phyloP scores from a whole-genome alignment of 176 grass and related monocot species.

The Bothriochloa decipiens region DNA sequence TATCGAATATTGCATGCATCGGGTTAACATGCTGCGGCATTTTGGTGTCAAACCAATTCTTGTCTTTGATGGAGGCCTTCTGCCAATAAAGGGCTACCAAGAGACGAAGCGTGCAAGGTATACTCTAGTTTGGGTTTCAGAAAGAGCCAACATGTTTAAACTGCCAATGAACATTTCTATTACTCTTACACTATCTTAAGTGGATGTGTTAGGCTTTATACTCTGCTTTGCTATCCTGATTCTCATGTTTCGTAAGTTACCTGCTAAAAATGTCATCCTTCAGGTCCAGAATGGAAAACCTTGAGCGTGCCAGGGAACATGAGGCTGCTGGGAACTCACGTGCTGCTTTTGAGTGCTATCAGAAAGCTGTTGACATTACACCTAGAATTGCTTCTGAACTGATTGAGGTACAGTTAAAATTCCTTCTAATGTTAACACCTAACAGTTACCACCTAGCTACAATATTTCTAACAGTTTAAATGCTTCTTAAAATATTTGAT shows the following conservation, averaged over 20 bases:
- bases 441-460: not conserved
- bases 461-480: conserved; percentile 18
- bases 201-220: not conserved
- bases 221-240: conserved; percentile 25
- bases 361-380: conserved; percentile 98
- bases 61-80: conserved; percentile 89
- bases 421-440: conserved; percentile 22
- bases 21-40: conserved; percentile 85
- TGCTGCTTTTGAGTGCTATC: conserved; percentile 89
- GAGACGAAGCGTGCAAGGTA: conserved; percentile 89
- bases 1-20: conserved; percentile 91
- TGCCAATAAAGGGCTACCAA: conserved; percentile 89
- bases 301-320: conserved; percentile 87
- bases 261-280: conserved; percentile 32
- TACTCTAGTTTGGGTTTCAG: conserved; percentile 28
- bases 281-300: conserved; percentile 86
- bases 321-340: conserved; percentile 84
- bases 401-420: conserved; percentile 63
- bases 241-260: conserved; percentile 9
- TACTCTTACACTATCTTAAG: conserved; percentile 23
- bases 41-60: conserved; percentile 88
- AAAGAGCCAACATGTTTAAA: conserved; percentile 40
- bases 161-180: conserved; percentile 7
- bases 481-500: conserved; percentile 37
- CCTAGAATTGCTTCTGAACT: conserved; percentile 83